Base-by-base conservation (phyloP, 768 basidiomycete species). In the Pulveroboletus sp. region DNA sequence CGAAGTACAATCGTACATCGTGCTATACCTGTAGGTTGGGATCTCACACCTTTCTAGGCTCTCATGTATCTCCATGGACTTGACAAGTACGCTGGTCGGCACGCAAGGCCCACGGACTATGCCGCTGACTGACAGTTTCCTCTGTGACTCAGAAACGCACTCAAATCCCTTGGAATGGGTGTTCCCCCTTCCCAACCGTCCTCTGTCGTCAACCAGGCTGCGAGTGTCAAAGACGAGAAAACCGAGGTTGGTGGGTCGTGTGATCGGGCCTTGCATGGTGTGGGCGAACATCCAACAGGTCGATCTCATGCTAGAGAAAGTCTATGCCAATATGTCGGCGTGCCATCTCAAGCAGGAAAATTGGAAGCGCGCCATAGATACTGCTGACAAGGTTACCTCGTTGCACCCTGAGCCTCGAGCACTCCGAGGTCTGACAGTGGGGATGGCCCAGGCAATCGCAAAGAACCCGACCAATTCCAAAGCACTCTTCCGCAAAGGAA, bases 261-360 rank as follows among this genome's bases (percentile, higher is more conserved):
- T 9, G 31, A 18, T 46, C 32, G 9, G 35, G 11, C 15, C n/a
- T 21, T 49, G 43, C 39, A 35, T 37, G n/a, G 5, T 24, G 6
- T 42, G 10, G 15, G 39, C 46, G 14, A 37, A 30, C 15, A n/a
- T 32, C 27, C 24, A 26, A 42, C 32, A 92, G 89, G 76, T 82
- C 17, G 90, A 92, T 63, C 72, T 82, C 9, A 74, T 90, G 35
- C 66, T 89, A 17, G 88, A 88, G 68, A 92, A 86, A 71, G 81
- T 91, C 40, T 88, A 92, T 55, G 80, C 86, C 4, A 93, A 93
- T 49, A 86, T 89, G 85, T 80, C 84, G 3, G 88, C 87, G 6
- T 89, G 88, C 57, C 87, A 92, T 63, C 70, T 92, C 60, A 90
- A 89, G 68, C 80, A 81, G 43, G 73, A 74, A 41, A 93, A 89